These are phyloP conservation scores for Lachnellula hyalina DNA, from an alignment of 2,329 filamentous ascomycete genomes.

Conservation along the genomic window DNA sequence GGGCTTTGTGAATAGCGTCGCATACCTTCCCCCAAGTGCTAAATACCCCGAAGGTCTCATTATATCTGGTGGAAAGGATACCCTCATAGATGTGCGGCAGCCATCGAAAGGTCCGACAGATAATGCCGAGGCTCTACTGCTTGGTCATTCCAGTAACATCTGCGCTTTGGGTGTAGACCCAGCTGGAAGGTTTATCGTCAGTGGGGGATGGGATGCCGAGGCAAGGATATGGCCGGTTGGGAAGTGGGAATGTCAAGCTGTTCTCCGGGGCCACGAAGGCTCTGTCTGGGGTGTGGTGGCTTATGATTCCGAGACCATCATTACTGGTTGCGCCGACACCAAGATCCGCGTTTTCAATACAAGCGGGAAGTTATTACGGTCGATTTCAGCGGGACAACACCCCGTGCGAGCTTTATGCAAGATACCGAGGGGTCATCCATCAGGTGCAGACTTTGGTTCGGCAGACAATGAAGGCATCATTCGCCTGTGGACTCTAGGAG, in stretches of 20 bases:
- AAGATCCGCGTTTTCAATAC: constrained; percentile 76
- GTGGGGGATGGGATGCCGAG: constrained; percentile 89
- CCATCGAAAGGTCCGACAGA: constrained; percentile 62
- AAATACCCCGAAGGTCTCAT: constrained; percentile 71
- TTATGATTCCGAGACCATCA: constrained; percentile 70
- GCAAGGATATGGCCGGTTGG: constrained; percentile 82
- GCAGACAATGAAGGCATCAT: constrained; percentile 91
- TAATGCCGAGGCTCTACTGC: constrained; percentile 77
- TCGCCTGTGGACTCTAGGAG: constrained; percentile 78
- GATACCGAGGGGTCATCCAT: constrained; percentile 69
- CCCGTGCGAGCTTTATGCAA: constrained; percentile 85
- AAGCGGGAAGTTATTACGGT: constrained; percentile 57
- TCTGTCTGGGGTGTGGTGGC: constrained; percentile 91
- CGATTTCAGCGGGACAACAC: constrained; percentile 67
- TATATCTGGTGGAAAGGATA: constrained; percentile 83
- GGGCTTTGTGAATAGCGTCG: constrained; percentile 81
- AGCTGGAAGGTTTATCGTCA: constrained; percentile 70
- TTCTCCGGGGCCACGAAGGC: constrained; percentile 70
- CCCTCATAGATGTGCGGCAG: constrained; percentile 84
- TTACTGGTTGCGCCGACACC: constrained; percentile 91
- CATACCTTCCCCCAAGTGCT: constrained; percentile 65
- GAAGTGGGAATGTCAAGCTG: constrained; percentile 73
- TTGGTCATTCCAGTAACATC: constrained; percentile 84
- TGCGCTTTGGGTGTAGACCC: constrained; percentile 78
- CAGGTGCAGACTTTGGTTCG: constrained; percentile 87